Evolutionary conservation across 768 basidiomycete species (phyloP), one percentile per base, ranked within the genome.

Genomic region (Serpula lacrymans): DNA sequence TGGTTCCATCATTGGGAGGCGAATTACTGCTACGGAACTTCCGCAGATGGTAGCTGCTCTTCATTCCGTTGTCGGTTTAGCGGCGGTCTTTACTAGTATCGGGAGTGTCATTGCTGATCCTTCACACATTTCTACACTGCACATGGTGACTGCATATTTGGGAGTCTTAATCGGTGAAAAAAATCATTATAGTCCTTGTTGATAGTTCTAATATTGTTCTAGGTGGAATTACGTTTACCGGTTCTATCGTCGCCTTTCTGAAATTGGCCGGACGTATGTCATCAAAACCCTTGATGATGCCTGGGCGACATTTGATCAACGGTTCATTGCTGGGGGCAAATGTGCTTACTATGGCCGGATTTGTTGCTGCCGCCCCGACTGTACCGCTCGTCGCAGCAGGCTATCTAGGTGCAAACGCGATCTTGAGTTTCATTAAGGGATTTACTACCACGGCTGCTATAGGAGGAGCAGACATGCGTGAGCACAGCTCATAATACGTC

Each of bases 401-500:
- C 5, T 92, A 83, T 64, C 69, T 93, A 1, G 77, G 82, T 29
- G 74, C 74, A 13, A 91, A 87, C 50, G 70, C 90, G 1, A 46
- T 79, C 2, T 67, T 93, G 38, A 90, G 87, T 54, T 92, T 92
- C 62, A 72, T 86, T 46, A 88, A 89, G 56, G 90, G 90, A 4
- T 86, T 73, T 60, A 93, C 90, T 0, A 88, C 87, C 2, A 91
- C 89, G 7, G 85, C 90, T 10, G 87, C 90, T n/a, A 88, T 93
- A 47, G 90, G 90, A 37, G 90, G 90, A 9, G 90, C 90, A 20
- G 90, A 93, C 55, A 93, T 93, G 90, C 90, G 88, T 90, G 52
- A 41, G 86, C 72, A 16, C 21, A 5, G 13, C 26, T 26, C 45
- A 33, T n/a, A n/a, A n/a, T n/a, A n/a, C n/a, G n/a, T 16, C 32